Evolutionary conservation across 805 yeast species (phyloP).

Genomic region (Saccharomycopsis amapae): DNA sequence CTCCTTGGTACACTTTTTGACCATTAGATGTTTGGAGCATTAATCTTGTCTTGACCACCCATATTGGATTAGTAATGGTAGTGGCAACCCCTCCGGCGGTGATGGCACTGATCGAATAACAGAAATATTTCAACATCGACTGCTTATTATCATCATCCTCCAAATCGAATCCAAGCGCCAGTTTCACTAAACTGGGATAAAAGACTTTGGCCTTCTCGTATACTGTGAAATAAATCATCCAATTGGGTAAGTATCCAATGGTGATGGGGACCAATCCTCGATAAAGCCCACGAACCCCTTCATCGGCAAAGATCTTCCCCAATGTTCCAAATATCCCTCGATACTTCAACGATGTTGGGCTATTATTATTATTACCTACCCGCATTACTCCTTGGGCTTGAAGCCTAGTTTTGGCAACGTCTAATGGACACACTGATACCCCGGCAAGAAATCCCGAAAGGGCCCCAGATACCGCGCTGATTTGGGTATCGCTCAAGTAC

Average conservation of each 20-base stretch:
- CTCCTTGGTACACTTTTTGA: slow-evolving; percentile 31
- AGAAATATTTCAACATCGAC: slow-evolving; percentile 26
- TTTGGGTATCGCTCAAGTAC: slow-evolving; percentile 37
- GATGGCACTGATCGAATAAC: slow-evolving; percentile 54
- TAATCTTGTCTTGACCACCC: slow-evolving; percentile 94
- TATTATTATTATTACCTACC: slow-evolving; percentile 22
- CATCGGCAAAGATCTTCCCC: slow-evolving; percentile 59
- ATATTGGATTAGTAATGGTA: slow-evolving; percentile 82
- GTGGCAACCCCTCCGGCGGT: slow-evolving; percentile 88
- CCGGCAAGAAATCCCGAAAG: slow-evolving; percentile 91
- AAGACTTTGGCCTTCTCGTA: slow-evolving; percentile 70
- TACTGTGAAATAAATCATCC: slow-evolving; percentile 92
- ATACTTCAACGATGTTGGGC: slow-evolving; percentile 33
- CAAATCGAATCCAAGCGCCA: slow-evolving; percentile 22
- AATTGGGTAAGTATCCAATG: slow-evolving; percentile 91
- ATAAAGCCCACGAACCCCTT: slow-evolving; percentile 78
- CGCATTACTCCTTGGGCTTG: slow-evolving; percentile 75
- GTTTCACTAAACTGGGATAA: slow-evolving; percentile 37
- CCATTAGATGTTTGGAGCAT: slow-evolving; percentile 71
- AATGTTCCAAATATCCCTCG: slow-evolving; percentile 60
- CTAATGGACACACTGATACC: slow-evolving; percentile 85
- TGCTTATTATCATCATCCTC: slow-evolving; percentile 12
- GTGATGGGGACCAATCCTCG: slow-evolving; percentile 90
- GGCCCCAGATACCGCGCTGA: slow-evolving; percentile 84
- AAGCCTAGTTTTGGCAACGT: slow-evolving; percentile 87